Evolutionary conservation across 164 flowering plant species (phyloP).

Genomic region (Liquidambar formosana): DNA sequence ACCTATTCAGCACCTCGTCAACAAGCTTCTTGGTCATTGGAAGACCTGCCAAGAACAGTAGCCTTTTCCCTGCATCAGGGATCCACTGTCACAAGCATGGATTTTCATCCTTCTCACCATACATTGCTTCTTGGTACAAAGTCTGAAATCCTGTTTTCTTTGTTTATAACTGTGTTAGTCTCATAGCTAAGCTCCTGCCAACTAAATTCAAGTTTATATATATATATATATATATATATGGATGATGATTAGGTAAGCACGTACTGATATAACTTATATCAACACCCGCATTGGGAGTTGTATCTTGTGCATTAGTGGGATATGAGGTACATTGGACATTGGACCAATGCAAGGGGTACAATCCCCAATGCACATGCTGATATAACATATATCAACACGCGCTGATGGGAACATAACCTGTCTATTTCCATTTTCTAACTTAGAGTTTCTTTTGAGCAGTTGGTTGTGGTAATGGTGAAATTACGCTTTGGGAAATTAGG

Average conservation of each 20-base stretch:
- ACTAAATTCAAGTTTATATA: too few relatives aligned
- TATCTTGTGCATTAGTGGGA: too few relatives aligned
- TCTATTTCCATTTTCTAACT: conserved; percentile 10
- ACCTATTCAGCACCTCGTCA: conserved; percentile 64
- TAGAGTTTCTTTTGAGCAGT: conserved; percentile 37
- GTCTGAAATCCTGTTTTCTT: background rate
- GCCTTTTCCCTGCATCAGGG: conserved; percentile 73
- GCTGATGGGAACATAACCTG: too few relatives aligned
- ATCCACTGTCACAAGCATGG: conserved; percentile 81
- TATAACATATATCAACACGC: too few relatives aligned
- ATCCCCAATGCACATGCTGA: too few relatives aligned
- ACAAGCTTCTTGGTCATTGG: conserved; percentile 65
- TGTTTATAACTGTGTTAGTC: background rate
- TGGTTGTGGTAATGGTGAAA: conserved; percentile 72
- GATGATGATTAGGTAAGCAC: too few relatives aligned
- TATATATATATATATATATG: background rate
- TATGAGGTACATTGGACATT: too few relatives aligned
- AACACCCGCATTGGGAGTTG: too few relatives aligned
- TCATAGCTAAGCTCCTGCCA: background rate
- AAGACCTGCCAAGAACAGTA: conserved; percentile 79
- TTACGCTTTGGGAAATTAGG: conserved; percentile 72
- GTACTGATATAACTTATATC: too few relatives aligned
- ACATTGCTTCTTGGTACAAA: conserved; percentile 71
- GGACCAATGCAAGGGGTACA: too few relatives aligned
- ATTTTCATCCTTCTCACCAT: conserved; percentile 84